Base-by-base conservation (phyloP, 768 basidiomycete genomes). In the Rhodosporidiobolus sp. region DNA sequence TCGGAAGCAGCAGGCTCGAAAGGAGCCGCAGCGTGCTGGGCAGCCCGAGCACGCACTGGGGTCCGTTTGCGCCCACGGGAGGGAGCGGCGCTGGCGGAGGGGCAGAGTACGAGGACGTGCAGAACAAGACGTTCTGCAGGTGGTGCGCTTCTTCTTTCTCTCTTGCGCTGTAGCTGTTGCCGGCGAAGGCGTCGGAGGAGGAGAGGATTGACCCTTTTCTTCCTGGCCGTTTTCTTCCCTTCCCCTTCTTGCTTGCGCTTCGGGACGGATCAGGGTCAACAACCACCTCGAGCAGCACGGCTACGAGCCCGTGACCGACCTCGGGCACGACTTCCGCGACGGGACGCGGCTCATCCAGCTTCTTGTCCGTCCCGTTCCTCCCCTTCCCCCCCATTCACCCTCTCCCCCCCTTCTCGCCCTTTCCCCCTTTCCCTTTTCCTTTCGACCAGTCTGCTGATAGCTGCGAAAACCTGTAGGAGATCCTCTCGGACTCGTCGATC, bases 401-500 rank as follows among this genome's bases (percentile, higher is more conserved):
- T 7, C 24, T 50, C 7, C 17, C 11, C 9, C 16, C 22, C 14
- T 35, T 6, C 35, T 57, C 8, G 9, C 35, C 17, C 53, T 5
- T 43, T n/a, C 61, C 55, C 28, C 53, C 28, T n/a, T 52, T 43
- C 30, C 52, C 35, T 59, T 16, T 3, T 20, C 26, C 45, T 55
- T 67, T 67, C 57, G 28, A 11, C 32, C 11, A 58, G 11, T 7
- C 46, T 50, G 56, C 34, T 24, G 28, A 17, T 12, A 16, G 14
- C 38, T 17, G 34, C 52, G 28, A 10, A 45, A 12, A 20, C 57
- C 6, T 22, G 19, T 79, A 97, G 95, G 95, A 98, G 84, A 95
- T 97, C 80, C 95, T 99, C 92, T 94, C 94, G 87, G 91, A 94
- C 80, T 88, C 87, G 4, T 91, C 91, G n/a, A 86, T 98, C 11